Evolutionary conservation across 768 basidiomycete species (phyloP), one percentile per base, ranked within the genome.

Genomic region (Cytidiella melzeri): DNA sequence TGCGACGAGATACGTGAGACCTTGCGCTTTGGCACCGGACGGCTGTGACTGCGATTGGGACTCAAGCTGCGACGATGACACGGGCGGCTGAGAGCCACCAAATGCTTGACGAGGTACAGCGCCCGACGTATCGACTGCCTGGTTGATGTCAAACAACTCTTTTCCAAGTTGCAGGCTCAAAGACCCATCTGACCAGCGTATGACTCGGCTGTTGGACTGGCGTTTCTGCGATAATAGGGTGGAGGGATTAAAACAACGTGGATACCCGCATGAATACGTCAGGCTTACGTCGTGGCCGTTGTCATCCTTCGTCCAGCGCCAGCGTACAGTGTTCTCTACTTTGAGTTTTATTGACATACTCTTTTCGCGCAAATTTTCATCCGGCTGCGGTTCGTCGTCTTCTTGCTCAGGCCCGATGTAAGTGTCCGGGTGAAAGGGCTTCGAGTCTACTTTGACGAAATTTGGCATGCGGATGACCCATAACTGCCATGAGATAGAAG

Each of bases 391-490:
- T 43, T 84, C 83, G 19, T 83, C 82, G 26, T 81, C 77, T 36
- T 89, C 87, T 26, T 87, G 83, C 58, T 92, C 90, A 15, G 89
- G 83, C 18, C 86, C 87, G 41, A 84, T 73, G 66, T 92, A 93
- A 0, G 84, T 85, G 48, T 92, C 84, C 11, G 84, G 81, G 61
- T 94, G 90, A 61, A 90, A 99, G 0, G 95, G 91, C 54, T 87
- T 86, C 1, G 90, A 78, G 59, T 94, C 90, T 45, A 96, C 76
- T 61, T 86, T 84, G 49, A 99, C 83, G 62, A 90, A 96, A 62
- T 89, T 90, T n/a, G 95, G 96, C 64, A 96, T 81, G 37, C 90
- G 83, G 48, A 95, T 80, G 45, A 92, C 85, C 93, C 93, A 97
- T 57, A 84, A 81, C 91, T 92, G 45, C 6, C 39, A 41, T 54